Evolutionary conservation across 306 rosid species (phyloP).

Genomic region (Nissolia schottii): DNA sequence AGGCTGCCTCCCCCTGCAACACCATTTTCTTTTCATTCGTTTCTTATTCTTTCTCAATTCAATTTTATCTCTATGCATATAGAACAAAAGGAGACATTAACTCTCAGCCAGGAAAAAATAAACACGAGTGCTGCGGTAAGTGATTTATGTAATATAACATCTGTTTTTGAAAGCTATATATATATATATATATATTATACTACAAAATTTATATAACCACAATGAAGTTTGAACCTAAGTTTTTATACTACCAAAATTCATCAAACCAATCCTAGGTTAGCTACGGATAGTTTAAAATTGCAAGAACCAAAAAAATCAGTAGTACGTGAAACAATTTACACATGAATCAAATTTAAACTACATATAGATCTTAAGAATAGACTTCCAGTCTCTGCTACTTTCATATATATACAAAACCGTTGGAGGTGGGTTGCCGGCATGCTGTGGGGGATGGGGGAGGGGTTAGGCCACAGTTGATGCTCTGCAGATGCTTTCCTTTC

Average conservation of each 20-base stretch:
- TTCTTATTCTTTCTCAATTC: background rate
- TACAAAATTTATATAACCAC: too few relatives aligned
- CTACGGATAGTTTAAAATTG: background rate
- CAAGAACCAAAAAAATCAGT: background rate
- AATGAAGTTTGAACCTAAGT: too few relatives aligned
- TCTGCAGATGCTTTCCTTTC: background rate
- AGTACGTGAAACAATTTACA: background rate
- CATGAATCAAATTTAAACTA: background rate
- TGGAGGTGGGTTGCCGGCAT: background rate
- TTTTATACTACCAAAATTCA: too few relatives aligned
- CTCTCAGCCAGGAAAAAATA: too few relatives aligned
- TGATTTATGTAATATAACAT: too few relatives aligned
- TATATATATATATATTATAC: too few relatives aligned
- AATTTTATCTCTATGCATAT: background rate
- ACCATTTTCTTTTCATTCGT: background rate
- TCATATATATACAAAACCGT: slow-evolving; percentile 17
- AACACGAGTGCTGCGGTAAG: too few relatives aligned
- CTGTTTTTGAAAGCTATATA: too few relatives aligned
- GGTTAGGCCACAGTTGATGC: background rate
- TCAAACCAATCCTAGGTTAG: too few relatives aligned
- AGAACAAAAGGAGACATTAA: too few relatives aligned
- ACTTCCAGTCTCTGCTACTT: background rate
- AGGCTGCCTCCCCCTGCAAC: background rate
- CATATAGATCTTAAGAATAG: background rate
- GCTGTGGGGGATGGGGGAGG: background rate